These are phyloP conservation scores for Myxozyma udenii DNA, from an alignment of 805 yeast species.

Conservation along the genomic window DNA sequence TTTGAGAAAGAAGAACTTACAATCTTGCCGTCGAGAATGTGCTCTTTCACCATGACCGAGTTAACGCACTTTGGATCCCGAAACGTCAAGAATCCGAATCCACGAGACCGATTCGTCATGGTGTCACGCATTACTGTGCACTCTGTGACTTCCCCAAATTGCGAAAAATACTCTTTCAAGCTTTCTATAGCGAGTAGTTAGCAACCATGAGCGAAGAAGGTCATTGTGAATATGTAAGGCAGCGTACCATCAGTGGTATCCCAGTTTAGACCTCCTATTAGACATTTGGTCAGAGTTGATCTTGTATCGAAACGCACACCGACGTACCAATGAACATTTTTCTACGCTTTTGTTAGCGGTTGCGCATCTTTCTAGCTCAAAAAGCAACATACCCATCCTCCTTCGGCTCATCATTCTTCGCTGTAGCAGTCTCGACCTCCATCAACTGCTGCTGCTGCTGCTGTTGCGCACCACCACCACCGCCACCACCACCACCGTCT, in stretches of 20 bases:
- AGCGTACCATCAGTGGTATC: slow-evolving; percentile 71
- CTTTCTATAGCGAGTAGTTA: slow-evolving; percentile 48
- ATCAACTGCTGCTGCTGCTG: neutral
- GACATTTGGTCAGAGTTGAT: slow-evolving; percentile 48
- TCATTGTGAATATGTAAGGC: too few relatives aligned
- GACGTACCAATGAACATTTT: slow-evolving; percentile 32
- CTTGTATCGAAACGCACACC: slow-evolving; percentile 37
- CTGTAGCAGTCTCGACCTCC: neutral
- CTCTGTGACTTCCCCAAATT: slow-evolving; percentile 85
- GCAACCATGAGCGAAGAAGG: too few relatives aligned
- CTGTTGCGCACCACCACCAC: neutral
- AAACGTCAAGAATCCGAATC: slow-evolving; percentile 91
- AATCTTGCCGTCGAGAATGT: slow-evolving; percentile 88
- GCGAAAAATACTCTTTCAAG: slow-evolving; percentile 72
- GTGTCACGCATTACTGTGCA: slow-evolving; percentile 90
- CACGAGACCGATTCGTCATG: slow-evolving; percentile 79
- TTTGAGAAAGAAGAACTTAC: slow-evolving; percentile 14
- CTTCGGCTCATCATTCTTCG: slow-evolving; percentile 10
- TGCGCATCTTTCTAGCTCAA: slow-evolving; percentile 6
- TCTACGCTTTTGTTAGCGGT: slow-evolving; percentile 10
- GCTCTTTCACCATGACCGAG: slow-evolving; percentile 80
- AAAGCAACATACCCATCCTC: slow-evolving; percentile 26
- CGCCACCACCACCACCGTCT: neutral
- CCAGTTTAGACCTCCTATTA: slow-evolving; percentile 94
- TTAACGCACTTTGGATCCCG: slow-evolving; percentile 77